Conservation (phyloP, 1,139 yeast species). For the Petasospora fabianii region DNA sequence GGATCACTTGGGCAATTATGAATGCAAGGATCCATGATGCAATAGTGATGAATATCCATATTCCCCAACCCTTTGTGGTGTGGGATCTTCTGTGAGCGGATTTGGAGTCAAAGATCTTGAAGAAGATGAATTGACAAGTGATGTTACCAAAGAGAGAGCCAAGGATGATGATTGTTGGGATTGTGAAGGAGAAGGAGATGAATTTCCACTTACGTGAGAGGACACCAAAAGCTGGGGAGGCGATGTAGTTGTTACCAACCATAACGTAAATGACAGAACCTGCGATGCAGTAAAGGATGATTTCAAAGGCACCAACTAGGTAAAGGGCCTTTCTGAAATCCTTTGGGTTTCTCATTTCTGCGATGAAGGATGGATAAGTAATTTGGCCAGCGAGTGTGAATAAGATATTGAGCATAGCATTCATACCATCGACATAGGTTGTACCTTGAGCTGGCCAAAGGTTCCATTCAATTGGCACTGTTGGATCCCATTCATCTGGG, state of each 20-base stretch:
- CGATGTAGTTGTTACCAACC: constrained; percentile 50
- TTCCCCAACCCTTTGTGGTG: constrained; percentile 17
- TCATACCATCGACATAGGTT: constrained; percentile 49
- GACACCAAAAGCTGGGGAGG: constrained; percentile 56
- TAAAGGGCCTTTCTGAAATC: constrained; percentile 55
- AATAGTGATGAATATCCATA: constrained; percentile 45
- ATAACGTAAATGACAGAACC: constrained; percentile 55
- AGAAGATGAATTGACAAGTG: constrained; percentile 46
- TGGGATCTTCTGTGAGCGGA: constrained; percentile 17
- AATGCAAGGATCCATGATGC: constrained; percentile 52
- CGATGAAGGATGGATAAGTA: constrained; percentile 58
- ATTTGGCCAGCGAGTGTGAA: constrained; percentile 63
- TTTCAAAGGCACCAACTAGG: constrained; percentile 47
- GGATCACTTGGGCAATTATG: constrained; percentile 58
- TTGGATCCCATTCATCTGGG: constrained; percentile 39
- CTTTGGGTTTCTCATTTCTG: constrained; percentile 54
- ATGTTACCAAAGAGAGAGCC: constrained; percentile 56
- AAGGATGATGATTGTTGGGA: constrained; percentile 54
- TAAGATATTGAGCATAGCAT: constrained; percentile 54
- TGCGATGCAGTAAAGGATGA: constrained; percentile 47
- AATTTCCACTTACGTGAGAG: constrained; percentile 44
- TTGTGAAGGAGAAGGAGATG: constrained; percentile 56
- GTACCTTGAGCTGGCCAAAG: constrained; percentile 50
- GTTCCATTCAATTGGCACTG: constrained; percentile 40
- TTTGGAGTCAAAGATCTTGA: constrained; percentile 1